Conservation (phyloP, 2,329 filamentous ascomycete species). For the Venturia asperata region DNA sequence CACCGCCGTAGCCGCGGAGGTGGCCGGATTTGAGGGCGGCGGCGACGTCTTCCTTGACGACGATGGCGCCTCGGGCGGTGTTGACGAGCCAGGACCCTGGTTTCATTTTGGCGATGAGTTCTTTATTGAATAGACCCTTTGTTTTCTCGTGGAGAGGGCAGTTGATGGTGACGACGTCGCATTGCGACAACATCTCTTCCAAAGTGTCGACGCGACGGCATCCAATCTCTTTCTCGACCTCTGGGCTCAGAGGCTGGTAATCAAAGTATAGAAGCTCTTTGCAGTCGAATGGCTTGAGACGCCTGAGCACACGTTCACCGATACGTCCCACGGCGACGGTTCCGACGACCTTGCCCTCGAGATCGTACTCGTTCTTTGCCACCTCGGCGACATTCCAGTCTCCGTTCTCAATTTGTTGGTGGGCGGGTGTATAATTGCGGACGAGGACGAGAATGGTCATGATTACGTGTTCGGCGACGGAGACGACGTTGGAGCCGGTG, state of each 20-base stretch:
- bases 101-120: slow-evolving; percentile 99
- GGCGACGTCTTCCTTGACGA: slow-evolving; percentile 98
- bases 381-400: slow-evolving; percentile 95
- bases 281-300: slow-evolving; percentile 97
- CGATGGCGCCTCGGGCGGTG: slow-evolving; percentile 96
- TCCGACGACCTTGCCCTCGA: slow-evolving; percentile 95
- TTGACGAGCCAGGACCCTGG: slow-evolving; percentile 94
- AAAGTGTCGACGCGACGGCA: slow-evolving; percentile 80
- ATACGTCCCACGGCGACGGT: slow-evolving; percentile 97
- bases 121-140: slow-evolving; percentile 94
- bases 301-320: slow-evolving; percentile 92
- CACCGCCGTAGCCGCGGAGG: slow-evolving; percentile 79
- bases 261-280: slow-evolving; percentile 99
- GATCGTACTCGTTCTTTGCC: slow-evolving; percentile 97
- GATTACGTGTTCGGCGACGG: slow-evolving; percentile 96
- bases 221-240: slow-evolving; percentile 92
- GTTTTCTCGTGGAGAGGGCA: slow-evolving; percentile 99
- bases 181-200: slow-evolving; percentile 90
- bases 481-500: slow-evolving; percentile 96
- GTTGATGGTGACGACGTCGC: slow-evolving; percentile 96
- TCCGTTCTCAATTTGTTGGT: slow-evolving; percentile 82
- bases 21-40: slow-evolving; percentile 87
- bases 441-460: slow-evolving; percentile 97
- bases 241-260: slow-evolving; percentile 85
- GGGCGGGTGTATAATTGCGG: slow-evolving; percentile 96